Percentiles rank a stretch among this genome's conserved stretches.
Conservation (phyloP, 116 monocot genomes). For the Trichopus zeylanicus region DNA sequence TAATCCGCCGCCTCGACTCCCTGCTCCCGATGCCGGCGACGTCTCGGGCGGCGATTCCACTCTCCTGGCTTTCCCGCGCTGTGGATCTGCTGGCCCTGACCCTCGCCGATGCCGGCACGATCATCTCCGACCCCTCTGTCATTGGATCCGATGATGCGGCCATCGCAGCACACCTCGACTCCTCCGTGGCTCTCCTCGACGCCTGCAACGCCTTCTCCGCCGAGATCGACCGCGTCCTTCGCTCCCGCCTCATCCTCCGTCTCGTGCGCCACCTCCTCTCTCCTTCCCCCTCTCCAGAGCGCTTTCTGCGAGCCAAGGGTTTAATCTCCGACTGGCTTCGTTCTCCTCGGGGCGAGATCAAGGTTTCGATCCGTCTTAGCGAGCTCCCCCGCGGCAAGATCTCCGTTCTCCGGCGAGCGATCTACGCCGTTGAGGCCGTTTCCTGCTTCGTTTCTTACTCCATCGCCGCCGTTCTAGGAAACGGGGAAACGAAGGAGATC, state of each 20-base stretch:
- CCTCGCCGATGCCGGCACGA: slow-evolving; percentile 20
- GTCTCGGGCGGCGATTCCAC: slow-evolving; percentile 9
- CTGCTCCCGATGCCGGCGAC: slow-evolving; percentile 15
- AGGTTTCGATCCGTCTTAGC: not conserved
- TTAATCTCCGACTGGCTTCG: slow-evolving; percentile 26
- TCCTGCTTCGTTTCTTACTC: slow-evolving; percentile 21
- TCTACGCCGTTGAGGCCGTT: slow-evolving; percentile 41
- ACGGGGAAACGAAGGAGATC: slow-evolving; percentile 1
- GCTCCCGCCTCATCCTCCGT: slow-evolving; percentile 29
- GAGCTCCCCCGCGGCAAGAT: slow-evolving; percentile 11
- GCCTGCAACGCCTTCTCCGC: slow-evolving; percentile 46
- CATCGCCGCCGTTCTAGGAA: slow-evolving; percentile 11
- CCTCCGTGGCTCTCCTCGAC: slow-evolving; percentile 45
- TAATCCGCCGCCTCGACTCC: slow-evolving; percentile 22
- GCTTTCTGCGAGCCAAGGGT: slow-evolving; percentile 9
- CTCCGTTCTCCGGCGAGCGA: slow-evolving; percentile 20
- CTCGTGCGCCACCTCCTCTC: slow-evolving; percentile 41
- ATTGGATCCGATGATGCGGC: slow-evolving; percentile 18
- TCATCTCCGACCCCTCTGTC: slow-evolving; percentile 25
- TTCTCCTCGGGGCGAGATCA: too few relatives aligned
- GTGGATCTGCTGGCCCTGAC: slow-evolving; percentile 22
- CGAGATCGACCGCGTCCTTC: slow-evolving; percentile 21
- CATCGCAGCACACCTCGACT: slow-evolving; percentile 33
- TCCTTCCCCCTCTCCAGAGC: not conserved
- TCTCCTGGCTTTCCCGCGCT: slow-evolving; percentile 30